Conservation (phyloP, 805 yeast genomes). For the Phaffomyces opuntiae region DNA sequence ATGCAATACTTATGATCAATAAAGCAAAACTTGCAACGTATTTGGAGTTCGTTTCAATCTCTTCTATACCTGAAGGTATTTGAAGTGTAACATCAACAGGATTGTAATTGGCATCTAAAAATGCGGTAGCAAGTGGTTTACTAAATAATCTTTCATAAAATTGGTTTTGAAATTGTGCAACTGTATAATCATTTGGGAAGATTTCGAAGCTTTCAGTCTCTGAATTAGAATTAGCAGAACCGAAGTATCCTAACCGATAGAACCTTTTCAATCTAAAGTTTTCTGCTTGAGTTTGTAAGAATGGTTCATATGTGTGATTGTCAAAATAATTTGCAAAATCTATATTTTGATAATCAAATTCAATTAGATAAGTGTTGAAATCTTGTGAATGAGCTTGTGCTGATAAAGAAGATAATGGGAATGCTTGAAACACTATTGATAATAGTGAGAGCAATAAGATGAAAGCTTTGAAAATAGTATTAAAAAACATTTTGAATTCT, state of each 20-base stretch:
- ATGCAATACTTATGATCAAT: background rate
- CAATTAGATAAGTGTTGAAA: background rate
- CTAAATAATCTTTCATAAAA: background rate
- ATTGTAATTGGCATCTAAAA: background rate
- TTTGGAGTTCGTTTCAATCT: background rate
- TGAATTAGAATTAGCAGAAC: background rate
- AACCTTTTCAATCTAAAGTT: background rate
- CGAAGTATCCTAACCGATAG: too few relatives aligned
- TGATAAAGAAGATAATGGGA: background rate
- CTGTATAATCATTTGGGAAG: background rate
- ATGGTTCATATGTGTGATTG: constrained; percentile 1
- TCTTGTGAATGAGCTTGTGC: background rate
- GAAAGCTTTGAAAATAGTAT: background rate
- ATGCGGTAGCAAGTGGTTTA: background rate
- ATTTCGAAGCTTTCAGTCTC: background rate
- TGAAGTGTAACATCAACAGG: background rate
- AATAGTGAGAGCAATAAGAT: background rate
- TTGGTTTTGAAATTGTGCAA: background rate
- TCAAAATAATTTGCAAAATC: background rate
- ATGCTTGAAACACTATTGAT: background rate
- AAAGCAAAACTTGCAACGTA: background rate
- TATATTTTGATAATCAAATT: background rate
- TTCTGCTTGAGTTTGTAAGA: background rate
- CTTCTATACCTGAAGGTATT: background rate
- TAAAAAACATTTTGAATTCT: too few relatives aligned